Percentiles rank a stretch among this genome's conserved stretches.
Evolutionary conservation across 2,329 filamentous ascomycete genomes (phyloP).

Genomic region (Trichoderma breve): DNA sequence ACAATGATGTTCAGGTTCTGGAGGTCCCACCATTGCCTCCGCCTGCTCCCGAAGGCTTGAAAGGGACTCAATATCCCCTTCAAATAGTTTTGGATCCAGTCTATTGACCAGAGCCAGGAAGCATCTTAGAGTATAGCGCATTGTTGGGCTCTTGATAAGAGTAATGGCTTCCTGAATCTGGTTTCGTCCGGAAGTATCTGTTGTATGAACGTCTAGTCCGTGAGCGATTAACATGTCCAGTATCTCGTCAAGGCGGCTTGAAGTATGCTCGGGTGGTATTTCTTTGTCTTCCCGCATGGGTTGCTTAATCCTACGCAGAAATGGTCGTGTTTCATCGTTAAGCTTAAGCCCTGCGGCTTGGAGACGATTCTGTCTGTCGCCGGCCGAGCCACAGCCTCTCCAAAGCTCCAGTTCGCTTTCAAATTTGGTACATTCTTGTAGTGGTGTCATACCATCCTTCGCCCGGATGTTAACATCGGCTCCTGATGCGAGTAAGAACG

Average conservation of each 20-base stretch:
- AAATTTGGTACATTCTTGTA: conserved; percentile 19
- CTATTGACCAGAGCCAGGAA: background rate
- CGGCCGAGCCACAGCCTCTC: background rate
- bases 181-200: background rate
- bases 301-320: background rate
- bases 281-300: background rate
- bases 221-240: conserved; percentile 25
- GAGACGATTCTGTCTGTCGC: background rate
- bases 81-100: background rate
- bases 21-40: background rate
- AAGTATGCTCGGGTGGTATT: background rate
- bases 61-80: background rate
- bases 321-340: background rate
- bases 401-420: conserved; percentile 10
- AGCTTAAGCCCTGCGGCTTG: background rate
- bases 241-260: conserved; percentile 23
- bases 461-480: conserved; percentile 12
- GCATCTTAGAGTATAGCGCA: background rate
- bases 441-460: background rate
- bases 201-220: conserved; percentile 15
- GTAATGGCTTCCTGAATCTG: background rate
- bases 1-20: background rate
- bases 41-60: background rate
- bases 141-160: background rate
- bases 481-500: conserved; percentile 25